phyloP scores from a whole-genome alignment of 768 basidiomycete genomes.

The Gloeophyllum trabeum region DNA sequence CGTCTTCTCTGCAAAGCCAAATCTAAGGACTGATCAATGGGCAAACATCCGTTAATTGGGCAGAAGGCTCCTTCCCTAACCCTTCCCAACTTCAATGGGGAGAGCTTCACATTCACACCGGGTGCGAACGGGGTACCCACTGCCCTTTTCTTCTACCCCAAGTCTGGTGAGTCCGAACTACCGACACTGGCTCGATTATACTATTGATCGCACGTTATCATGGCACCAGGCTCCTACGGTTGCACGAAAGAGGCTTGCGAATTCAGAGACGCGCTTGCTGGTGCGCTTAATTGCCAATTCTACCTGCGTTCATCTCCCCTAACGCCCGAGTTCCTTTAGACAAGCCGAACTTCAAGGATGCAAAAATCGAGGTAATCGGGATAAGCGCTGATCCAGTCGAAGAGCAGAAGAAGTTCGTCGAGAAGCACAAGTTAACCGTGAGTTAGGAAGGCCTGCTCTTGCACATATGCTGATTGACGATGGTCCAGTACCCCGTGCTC shows the following conservation, averaged over 20 bases:
- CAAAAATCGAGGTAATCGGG: slow-evolving; percentile 58
- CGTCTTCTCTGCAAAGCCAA: too few relatives aligned
- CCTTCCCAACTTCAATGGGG: slow-evolving; percentile 53
- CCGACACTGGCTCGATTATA: too few relatives aligned
- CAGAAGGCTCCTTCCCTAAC: slow-evolving; percentile 56
- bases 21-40: too few relatives aligned
- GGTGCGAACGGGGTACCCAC: slow-evolving; percentile 46
- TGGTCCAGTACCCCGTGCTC: slow-evolving; percentile 59
- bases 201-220: neutral
- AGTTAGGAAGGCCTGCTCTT: slow-evolving; percentile 9
- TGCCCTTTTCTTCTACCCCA: slow-evolving; percentile 73
- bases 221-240: slow-evolving; percentile 48
- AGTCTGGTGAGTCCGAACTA: slow-evolving; percentile 40
- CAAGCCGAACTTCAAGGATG: slow-evolving; percentile 52
- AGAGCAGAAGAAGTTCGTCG: slow-evolving; percentile 66
- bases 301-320: too few relatives aligned
- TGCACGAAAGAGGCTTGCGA: slow-evolving; percentile 78
- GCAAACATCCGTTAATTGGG: slow-evolving; percentile 43
- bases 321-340: slow-evolving; percentile 24
- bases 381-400: slow-evolving; percentile 63
- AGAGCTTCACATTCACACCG: slow-evolving; percentile 47
- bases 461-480: neutral
- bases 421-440: slow-evolving; percentile 57
- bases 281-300: slow-evolving; percentile 23
- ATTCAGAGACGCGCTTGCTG: slow-evolving; percentile 68